Conservation (phyloP, 495 filamentous ascomycete genomes). For the Aspergillus nidulans region DNA sequence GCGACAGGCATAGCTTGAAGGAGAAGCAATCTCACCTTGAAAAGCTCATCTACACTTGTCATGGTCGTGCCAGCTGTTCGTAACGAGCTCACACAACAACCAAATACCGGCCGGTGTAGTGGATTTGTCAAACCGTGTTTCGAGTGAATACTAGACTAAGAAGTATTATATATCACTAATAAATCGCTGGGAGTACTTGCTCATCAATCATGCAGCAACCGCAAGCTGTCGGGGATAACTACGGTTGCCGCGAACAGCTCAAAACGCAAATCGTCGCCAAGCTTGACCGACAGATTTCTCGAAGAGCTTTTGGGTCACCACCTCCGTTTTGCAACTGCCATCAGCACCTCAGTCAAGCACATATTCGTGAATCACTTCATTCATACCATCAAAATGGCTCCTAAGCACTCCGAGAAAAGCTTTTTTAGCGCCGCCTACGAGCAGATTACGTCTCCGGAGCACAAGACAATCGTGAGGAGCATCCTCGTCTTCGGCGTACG, state of each 20-base stretch:
- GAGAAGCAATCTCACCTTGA: constrained; percentile 56
- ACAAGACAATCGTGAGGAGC: constrained; percentile 69
- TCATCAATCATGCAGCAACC: constrained; percentile 11
- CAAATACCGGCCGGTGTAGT: neutral
- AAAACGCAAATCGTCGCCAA: constrained; percentile 37
- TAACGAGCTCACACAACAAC: neutral
- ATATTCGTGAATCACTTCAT: neutral
- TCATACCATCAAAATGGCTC: constrained; percentile 28
- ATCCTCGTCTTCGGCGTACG: constrained; percentile 69
- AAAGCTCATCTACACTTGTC: constrained; percentile 77
- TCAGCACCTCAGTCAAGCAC: neutral
- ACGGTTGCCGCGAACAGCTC: constrained; percentile 34
- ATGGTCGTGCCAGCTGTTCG: constrained; percentile 41
- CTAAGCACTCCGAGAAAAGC: constrained; percentile 46
- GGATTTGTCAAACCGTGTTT: neutral
- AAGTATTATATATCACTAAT: neutral
- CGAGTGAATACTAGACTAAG: neutral
- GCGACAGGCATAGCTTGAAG: neutral
- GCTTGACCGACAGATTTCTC: constrained; percentile 43
- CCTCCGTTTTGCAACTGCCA: constrained; percentile 2
- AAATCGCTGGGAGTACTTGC: neutral
- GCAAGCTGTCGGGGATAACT: constrained; percentile 30
- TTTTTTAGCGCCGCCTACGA: constrained; percentile 53
- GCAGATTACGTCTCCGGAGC: constrained; percentile 65
- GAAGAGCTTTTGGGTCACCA: constrained; percentile 9